These are phyloP conservation scores for Prunus kanzakura DNA, from an alignment of 306 rosid genomes.

Conservation along the genomic window DNA sequence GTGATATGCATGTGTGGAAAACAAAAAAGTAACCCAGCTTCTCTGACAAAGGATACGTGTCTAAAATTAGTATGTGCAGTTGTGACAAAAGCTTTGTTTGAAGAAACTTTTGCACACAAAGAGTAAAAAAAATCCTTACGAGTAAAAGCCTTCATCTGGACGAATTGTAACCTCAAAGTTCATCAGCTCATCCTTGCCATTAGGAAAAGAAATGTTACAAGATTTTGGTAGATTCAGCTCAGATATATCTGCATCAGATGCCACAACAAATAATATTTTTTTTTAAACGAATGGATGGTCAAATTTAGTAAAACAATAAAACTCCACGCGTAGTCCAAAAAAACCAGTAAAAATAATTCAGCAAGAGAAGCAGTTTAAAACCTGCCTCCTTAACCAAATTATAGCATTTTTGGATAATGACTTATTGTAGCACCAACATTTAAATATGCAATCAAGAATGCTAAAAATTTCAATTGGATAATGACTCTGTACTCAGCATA, in stretches of 20 bases:
- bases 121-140: slow-evolving; percentile 43
- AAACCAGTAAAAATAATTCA: not conserved
- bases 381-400: not conserved
- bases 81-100: not conserved
- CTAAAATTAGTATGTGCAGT: slow-evolving; percentile 4
- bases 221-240: slow-evolving; percentile 93
- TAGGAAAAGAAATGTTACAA: slow-evolving; percentile 73
- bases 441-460: not conserved
- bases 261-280: slow-evolving; percentile 8
- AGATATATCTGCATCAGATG: slow-evolving; percentile 68
- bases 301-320: not conserved
- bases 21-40: not conserved
- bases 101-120: slow-evolving; percentile 13
- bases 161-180: slow-evolving; percentile 89
- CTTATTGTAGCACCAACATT: not conserved
- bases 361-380: slow-evolving; percentile 1
- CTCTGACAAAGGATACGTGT: not conserved
- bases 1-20: not conserved
- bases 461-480: not conserved
- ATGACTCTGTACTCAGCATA: not conserved
- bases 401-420: not conserved
- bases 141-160: slow-evolving; percentile 91
- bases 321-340: not conserved
- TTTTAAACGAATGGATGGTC: not conserved
- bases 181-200: slow-evolving; percentile 95